Conservation (phyloP, 352 stramenopile species). For the Globisporangium perplexum region DNA sequence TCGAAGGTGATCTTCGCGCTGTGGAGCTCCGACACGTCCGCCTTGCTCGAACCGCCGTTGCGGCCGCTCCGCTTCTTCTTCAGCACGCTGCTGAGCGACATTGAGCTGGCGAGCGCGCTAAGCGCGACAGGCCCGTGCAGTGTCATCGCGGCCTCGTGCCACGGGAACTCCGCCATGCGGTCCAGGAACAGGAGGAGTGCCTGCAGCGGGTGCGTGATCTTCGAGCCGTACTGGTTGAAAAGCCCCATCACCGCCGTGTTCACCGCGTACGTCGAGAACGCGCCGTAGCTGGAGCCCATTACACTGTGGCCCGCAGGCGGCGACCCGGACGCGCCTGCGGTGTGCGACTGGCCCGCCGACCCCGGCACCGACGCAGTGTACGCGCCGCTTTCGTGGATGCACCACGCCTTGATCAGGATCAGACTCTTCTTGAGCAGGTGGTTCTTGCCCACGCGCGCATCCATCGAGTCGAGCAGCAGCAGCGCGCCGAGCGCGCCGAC, state of each 20-base stretch:
- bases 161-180: constrained; percentile 79
- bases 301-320: constrained; percentile 31
- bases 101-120: constrained; percentile 32
- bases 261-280: constrained; percentile 80
- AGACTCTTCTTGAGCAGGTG: constrained; percentile 88
- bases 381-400: constrained; percentile 72
- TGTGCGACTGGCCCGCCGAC: constrained; percentile 8
- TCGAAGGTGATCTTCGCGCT: constrained; percentile 26
- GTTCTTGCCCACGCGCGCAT: constrained; percentile 58
- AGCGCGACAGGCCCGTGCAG: constrained; percentile 74
- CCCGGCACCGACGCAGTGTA: constrained; percentile 28
- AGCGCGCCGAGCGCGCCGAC: constrained; percentile 74
- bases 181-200: constrained; percentile 85
- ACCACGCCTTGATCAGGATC: constrained; percentile 89
- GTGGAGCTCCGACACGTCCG: constrained; percentile 8
- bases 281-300: constrained; percentile 72
- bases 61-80: constrained; percentile 14
- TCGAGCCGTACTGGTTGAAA: constrained; percentile 76
- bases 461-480: constrained; percentile 83
- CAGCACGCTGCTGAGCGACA: constrained; percentile 24
- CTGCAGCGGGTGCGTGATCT: constrained; percentile 74
- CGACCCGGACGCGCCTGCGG: neutral
- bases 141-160: constrained; percentile 74
- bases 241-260: constrained; percentile 88
- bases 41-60: constrained; percentile 1